phyloP scores from a whole-genome alignment of 2,329 filamentous ascomycete genomes.

The Scedosporium minutisporum region DNA sequence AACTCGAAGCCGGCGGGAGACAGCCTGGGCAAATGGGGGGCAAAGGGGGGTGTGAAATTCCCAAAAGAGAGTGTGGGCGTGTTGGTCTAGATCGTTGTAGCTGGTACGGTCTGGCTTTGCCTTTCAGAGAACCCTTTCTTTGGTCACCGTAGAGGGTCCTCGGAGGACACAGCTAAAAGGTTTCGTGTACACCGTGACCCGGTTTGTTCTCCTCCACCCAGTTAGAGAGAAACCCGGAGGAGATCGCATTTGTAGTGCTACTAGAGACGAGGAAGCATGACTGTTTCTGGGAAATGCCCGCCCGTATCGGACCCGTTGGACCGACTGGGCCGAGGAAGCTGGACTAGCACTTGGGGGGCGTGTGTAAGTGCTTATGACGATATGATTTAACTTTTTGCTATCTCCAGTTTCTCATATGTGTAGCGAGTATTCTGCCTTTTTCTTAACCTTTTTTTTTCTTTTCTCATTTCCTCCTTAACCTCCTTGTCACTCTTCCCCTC shows the following conservation, averaged over 20 bases:
- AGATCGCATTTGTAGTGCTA: too few relatives aligned
- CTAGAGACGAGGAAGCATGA: not conserved
- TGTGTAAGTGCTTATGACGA: not conserved
- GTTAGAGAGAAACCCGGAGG: too few relatives aligned
- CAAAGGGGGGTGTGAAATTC: not conserved
- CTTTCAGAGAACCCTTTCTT: not conserved
- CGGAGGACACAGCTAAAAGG: too few relatives aligned
- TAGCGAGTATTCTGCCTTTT: not conserved
- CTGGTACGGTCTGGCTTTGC: too few relatives aligned
- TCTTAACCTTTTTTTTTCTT: not conserved
- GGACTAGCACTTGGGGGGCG: not conserved
- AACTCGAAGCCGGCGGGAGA: too few relatives aligned
- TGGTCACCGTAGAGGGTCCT: too few relatives aligned
- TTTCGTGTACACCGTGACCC: too few relatives aligned
- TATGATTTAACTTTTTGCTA: not conserved
- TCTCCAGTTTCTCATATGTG: not conserved
- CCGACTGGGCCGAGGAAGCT: conserved; percentile 1
- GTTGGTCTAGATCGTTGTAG: not conserved
- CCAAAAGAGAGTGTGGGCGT: not conserved
- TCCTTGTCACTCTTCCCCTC: not conserved
- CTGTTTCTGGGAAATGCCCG: not conserved
- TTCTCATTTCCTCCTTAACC: not conserved
- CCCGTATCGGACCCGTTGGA: not conserved
- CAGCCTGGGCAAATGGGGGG: not conserved
- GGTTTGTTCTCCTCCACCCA: too few relatives aligned